These are phyloP conservation scores for Silybum marianum DNA, from an alignment of 129 eudicot genomes.

Conservation along the genomic window DNA sequence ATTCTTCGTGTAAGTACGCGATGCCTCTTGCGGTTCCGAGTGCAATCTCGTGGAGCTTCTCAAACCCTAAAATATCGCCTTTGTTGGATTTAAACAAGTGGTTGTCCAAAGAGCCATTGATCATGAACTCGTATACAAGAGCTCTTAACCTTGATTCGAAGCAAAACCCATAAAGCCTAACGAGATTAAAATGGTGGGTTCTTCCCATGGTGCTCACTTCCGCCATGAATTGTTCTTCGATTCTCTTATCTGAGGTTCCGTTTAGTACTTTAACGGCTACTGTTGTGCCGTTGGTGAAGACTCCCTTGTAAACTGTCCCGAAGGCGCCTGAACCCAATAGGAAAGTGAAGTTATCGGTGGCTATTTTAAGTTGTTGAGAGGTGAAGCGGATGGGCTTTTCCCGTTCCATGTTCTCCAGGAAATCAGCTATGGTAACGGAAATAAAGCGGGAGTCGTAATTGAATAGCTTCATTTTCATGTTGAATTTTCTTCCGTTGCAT, in stretches of 20 bases:
- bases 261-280: constrained; percentile 37
- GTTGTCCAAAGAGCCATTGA: constrained; percentile 18
- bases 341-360: constrained; percentile 13
- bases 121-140: constrained; percentile 41
- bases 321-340: constrained; percentile 34
- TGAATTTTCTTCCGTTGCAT: background rate
- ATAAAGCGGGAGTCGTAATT: background rate
- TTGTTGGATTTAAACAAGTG: constrained; percentile 22
- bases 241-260: constrained; percentile 14
- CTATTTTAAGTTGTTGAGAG: constrained; percentile 23
- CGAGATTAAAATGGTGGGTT: constrained; percentile 36
- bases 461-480: background rate
- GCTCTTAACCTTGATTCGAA: constrained; percentile 29
- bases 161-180: constrained; percentile 34
- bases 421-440: constrained; percentile 15
- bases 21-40: constrained; percentile 38
- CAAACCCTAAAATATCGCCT: constrained; percentile 15
- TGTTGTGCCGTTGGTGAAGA: background rate
- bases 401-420: constrained; percentile 30
- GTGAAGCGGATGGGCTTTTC: constrained; percentile 35
- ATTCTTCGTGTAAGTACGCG: constrained; percentile 33
- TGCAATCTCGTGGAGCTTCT: constrained; percentile 20
- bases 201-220: constrained; percentile 41
- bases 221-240: constrained; percentile 36
- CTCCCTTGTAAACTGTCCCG: constrained; percentile 40